Conservation (phyloP, 139 green algal species). For the Trebouxia sp. region DNA sequence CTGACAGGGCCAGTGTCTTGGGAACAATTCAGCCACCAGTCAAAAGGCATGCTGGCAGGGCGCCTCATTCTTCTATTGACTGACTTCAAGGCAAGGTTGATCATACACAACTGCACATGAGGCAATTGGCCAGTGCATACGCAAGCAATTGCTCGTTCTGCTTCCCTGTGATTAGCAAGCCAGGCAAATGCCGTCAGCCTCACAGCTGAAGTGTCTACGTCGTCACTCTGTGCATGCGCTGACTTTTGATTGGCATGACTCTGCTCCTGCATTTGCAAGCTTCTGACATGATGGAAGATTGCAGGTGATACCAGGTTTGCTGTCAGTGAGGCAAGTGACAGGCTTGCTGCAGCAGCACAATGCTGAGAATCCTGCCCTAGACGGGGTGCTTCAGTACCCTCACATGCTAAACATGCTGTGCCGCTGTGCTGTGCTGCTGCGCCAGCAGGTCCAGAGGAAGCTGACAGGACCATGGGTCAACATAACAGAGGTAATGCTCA, state of each 20-base stretch:
- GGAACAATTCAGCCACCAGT: background rate
- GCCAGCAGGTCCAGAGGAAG: conserved; percentile 13
- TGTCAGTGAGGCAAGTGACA: background rate
- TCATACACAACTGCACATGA: background rate
- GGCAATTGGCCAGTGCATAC: background rate
- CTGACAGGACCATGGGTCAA: conserved; percentile 17
- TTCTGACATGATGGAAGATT: no score
- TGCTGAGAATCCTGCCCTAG: background rate
- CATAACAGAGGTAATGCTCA: conserved; percentile 1
- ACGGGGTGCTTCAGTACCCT: conserved; percentile 15
- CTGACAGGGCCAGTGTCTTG: background rate
- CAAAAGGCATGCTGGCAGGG: conserved; percentile 20
- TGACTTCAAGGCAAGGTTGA: conserved; percentile 4
- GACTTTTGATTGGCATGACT: background rate
- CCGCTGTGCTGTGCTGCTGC: conserved; percentile 19
- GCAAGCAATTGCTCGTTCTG: no score
- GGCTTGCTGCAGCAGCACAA: conserved; percentile 15
- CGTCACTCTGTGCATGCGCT: no score
- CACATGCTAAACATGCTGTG: conserved; percentile 22
- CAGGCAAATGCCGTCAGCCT: no score
- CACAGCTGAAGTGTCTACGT: no score
- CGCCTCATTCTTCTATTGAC: background rate
- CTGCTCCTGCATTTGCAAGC: background rate
- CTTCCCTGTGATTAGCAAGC: no score
- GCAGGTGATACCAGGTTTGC: conserved; percentile 20